These are phyloP conservation scores for Penicillium sp. DNA, from an alignment of 2,329 filamentous ascomycete species.

Conservation along the genomic window DNA sequence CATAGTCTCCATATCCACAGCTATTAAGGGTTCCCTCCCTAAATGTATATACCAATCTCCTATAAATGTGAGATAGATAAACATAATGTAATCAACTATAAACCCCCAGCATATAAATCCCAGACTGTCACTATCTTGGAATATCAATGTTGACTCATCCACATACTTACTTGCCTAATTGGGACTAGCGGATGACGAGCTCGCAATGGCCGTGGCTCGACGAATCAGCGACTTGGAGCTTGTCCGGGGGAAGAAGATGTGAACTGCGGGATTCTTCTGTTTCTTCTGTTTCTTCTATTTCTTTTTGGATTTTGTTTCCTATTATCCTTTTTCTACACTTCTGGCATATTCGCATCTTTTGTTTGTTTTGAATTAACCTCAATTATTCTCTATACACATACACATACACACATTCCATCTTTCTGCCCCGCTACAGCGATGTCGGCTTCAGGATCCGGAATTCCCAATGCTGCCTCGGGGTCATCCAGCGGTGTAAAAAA, in stretches of 20 bases:
- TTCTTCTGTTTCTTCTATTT: not conserved
- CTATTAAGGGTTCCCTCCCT: not conserved
- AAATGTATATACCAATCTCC: not conserved
- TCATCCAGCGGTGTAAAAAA: conserved; percentile 37
- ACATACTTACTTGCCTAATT: conserved; percentile 4
- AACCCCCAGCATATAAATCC: too few relatives aligned
- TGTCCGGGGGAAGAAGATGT: not conserved
- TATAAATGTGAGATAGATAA: not conserved
- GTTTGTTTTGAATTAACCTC: not conserved
- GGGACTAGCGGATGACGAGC: conserved; percentile 18
- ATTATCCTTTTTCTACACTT: not conserved
- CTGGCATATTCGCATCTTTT: not conserved
- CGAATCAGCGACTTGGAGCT: conserved; percentile 14
- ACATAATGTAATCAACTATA: not conserved
- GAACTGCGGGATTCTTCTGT: not conserved
- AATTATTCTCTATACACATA: not conserved
- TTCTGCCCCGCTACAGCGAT: conserved; percentile 30
- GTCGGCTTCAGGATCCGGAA: conserved; percentile 31
- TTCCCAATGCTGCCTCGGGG: conserved; percentile 14
- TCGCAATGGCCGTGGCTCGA: conserved; percentile 4
- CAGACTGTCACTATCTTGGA: too few relatives aligned
- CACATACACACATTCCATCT: not conserved
- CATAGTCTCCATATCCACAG: not conserved
- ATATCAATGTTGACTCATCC: conserved; percentile 1
- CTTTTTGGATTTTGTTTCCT: not conserved